Evolutionary conservation across 495 filamentous ascomycete genomes (phyloP), one percentile per base, ranked within the genome.

Genomic region (Hypoxylon fuscum): DNA sequence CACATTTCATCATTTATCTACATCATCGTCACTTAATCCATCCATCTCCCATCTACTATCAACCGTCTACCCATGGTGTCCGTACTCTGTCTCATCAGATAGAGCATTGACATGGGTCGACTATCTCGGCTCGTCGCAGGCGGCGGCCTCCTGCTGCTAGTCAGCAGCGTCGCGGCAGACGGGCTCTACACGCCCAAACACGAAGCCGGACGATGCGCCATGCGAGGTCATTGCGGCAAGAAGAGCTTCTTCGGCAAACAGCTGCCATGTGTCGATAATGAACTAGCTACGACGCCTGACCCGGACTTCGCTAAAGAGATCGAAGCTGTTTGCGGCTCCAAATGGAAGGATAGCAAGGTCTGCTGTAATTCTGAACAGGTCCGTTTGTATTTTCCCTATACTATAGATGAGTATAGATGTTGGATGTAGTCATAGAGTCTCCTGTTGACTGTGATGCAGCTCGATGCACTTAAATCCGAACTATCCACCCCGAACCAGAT

Each of bases 261-360:
- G 66, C 81, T 98, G 50, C 95, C 95, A 6, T 98, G 93, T 69
- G 85, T 92, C n/a, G 95, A 98, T 76, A 98, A 98, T 74, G 92
- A 79, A 15, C 79, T 87, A 34, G 96, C 95, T 40, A 79, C 86
- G 45, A 81, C 88, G 34, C 93, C 94, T 8, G 84, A 87, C 21
- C 80, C 82, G 2, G 79, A 84, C 18, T 80, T 89, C 47, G 83
- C 90, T 50, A 75, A 90, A 68, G 87, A 93, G 75, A 77, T 98
- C 23, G 85, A 96, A n/a, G 82, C 85, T 15, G 78, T 98, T 14
- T 98, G 95, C 68, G 95, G 95, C 14, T 80, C 84, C 14, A 86
- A 92, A 74, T 98, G 96, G 96, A 79, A 77, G 42, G 79, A 90
- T 37, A 89, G 89, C 0, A 84, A 90, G 6, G 87, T 98, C 8